A percentile compares a stretch with the other conserved stretches of the same genome.
These are phyloP conservation scores for Colletotrichum sp. DNA, from an alignment of 2,329 filamentous ascomycete species.

Conservation along the genomic window DNA sequence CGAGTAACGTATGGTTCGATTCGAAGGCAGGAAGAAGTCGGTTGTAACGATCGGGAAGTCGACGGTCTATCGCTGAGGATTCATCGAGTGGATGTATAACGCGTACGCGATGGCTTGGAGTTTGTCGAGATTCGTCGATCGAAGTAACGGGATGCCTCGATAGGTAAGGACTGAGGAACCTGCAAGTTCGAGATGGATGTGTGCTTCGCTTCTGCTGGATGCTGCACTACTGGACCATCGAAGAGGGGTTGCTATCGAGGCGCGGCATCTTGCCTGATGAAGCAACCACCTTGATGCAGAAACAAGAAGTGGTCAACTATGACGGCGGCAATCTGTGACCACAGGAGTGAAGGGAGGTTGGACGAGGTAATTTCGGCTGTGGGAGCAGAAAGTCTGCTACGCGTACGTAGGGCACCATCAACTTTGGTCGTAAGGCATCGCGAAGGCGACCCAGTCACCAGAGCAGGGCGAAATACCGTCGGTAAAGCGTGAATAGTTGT, in stretches of 20 bases:
- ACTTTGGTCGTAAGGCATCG: neutral
- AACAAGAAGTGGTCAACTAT: neutral
- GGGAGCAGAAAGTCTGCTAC: neutral
- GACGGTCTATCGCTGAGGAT: neutral
- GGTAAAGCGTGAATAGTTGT: neutral
- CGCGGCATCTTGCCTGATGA: neutral
- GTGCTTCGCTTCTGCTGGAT: neutral
- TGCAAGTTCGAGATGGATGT: neutral
- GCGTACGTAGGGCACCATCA: neutral
- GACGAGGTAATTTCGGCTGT: neutral
- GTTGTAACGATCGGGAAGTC: neutral
- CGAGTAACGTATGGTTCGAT: neutral
- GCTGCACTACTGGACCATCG: neutral
- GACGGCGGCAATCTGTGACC: neutral
- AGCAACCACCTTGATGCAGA: neutral
- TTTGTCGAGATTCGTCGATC: neutral
- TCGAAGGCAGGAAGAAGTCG: neutral
- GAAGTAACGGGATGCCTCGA: neutral
- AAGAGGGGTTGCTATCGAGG: neutral
- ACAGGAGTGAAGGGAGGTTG: neutral
- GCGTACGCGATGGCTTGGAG: neutral
- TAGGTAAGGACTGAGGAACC: neutral
- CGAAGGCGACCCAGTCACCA: neutral
- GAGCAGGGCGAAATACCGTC: neutral
- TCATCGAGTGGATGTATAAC: neutral